Percentiles rank a stretch among this genome's conserved stretches.
These are phyloP conservation scores for Diaporthe australafricana DNA, from an alignment of 2,329 filamentous ascomycete genomes.

Conservation along the genomic window DNA sequence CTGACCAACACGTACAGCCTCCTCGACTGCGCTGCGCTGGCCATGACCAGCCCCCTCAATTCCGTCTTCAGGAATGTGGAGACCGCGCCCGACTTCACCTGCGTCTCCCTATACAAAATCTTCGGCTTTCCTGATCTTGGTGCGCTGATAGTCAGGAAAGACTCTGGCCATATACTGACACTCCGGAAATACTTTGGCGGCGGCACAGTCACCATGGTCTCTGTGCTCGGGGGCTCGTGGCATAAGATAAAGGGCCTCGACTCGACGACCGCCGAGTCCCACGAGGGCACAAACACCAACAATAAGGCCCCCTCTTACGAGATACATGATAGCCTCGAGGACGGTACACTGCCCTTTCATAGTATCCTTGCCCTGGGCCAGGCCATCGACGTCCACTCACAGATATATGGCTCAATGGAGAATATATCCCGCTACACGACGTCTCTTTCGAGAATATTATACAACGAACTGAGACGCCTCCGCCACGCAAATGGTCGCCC, in stretches of 20 bases:
- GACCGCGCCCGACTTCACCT: slow-evolving; percentile 69
- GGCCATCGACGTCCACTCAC: slow-evolving; percentile 76
- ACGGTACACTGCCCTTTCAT: slow-evolving; percentile 90
- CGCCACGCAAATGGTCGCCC: slow-evolving; percentile 64
- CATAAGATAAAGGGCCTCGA: slow-evolving; percentile 63
- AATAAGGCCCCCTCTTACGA: slow-evolving; percentile 47
- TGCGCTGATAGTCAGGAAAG: slow-evolving; percentile 67
- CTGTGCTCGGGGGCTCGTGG: slow-evolving; percentile 63
- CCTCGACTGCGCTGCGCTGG: slow-evolving; percentile 72
- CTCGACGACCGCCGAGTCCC: slow-evolving; percentile 38
- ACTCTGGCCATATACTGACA: slow-evolving; percentile 65
- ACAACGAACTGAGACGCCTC: slow-evolving; percentile 59
- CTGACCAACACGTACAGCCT: slow-evolving; percentile 62
- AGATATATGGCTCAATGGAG: slow-evolving; percentile 69
- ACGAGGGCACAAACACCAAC: neutral
- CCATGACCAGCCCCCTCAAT: slow-evolving; percentile 70
- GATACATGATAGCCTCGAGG: slow-evolving; percentile 72
- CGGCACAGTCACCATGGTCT: slow-evolving; percentile 73
- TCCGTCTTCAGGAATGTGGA: slow-evolving; percentile 60
- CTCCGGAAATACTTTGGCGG: slow-evolving; percentile 74
- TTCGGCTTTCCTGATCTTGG: slow-evolving; percentile 76
- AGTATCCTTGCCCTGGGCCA: slow-evolving; percentile 85
- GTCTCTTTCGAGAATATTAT: slow-evolving; percentile 62
- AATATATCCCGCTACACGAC: slow-evolving; percentile 68
- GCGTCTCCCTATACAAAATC: slow-evolving; percentile 74